phyloP scores from a whole-genome alignment of 768 basidiomycete species.

The Pleurotus giganteus region DNA sequence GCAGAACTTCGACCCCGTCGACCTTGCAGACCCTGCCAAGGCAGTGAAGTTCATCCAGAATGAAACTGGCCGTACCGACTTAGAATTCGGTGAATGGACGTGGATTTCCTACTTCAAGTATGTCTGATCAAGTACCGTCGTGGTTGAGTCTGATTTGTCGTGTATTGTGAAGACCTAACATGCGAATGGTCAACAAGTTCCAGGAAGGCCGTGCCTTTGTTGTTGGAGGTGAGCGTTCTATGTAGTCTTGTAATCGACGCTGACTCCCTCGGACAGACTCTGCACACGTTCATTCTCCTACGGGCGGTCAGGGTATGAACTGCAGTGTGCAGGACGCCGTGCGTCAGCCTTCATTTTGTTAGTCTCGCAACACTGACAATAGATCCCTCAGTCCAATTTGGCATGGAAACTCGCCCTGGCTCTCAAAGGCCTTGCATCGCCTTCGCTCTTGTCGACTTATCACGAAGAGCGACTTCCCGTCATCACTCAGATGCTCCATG shows the following conservation, averaged over 20 bases:
- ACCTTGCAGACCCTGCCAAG: constrained; percentile 15
- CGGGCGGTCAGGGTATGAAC: constrained; percentile 25
- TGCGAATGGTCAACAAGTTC: constrained; percentile 24
- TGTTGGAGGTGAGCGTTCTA: constrained; percentile 18
- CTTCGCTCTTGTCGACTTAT: constrained; percentile 21
- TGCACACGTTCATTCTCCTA: constrained; percentile 21
- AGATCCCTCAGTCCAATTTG: constrained; percentile 22
- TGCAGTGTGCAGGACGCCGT: constrained; percentile 25
- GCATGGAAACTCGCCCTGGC: constrained; percentile 29
- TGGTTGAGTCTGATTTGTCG: not conserved
- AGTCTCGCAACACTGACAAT: not conserved
- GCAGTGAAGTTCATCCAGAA: constrained; percentile 13
- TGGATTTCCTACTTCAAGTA: constrained; percentile 17
- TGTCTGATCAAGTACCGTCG: not conserved
- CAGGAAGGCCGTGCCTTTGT: constrained; percentile 21
- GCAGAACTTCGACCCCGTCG: constrained; percentile 16
- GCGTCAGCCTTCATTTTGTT: not conserved
- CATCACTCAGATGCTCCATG: constrained; percentile 27
- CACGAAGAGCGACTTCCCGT: constrained; percentile 26
- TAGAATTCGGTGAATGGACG: constrained; percentile 12
- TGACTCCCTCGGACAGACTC: constrained; percentile 14
- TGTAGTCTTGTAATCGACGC: not conserved
- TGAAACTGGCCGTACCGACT: constrained; percentile 15
- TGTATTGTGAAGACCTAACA: constrained; percentile 20
- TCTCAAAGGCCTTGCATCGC: constrained; percentile 17